These are phyloP conservation scores for Rhizophlyctis rosea DNA, from an alignment of 192 early-diverging fungal species.

Conservation along the genomic window DNA sequence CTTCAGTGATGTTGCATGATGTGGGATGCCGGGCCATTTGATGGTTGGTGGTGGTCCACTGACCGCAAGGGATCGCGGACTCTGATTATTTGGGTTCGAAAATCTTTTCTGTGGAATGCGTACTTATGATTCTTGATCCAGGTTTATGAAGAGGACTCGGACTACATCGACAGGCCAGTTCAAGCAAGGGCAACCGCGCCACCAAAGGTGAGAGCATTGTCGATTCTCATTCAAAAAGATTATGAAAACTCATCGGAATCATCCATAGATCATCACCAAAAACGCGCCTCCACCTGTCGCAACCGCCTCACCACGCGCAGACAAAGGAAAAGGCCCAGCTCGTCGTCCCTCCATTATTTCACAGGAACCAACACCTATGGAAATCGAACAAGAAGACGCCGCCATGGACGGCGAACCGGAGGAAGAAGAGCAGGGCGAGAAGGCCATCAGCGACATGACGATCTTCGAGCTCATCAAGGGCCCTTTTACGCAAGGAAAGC, in stretches of 20 bases:
- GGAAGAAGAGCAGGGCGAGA: neutral
- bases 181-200: no score
- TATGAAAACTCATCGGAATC: neutral
- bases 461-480: neutral
- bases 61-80: no score
- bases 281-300: neutral
- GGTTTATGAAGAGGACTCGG: no score
- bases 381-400: neutral
- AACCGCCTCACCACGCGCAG: neutral
- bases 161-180: no score
- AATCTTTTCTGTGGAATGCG: no score
- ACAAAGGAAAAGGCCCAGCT: neutral
- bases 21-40: no score
- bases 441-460: neutral
- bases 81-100: no score
- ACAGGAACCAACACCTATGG: neutral
- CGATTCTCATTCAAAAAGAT: constrained; percentile 1
- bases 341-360: no score
- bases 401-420: neutral
- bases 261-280: neutral
- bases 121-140: no score
- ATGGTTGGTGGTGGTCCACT: no score
- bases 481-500: constrained; percentile 11
- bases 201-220: neutral
- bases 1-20: no score